Evolutionary conservation across 352 stramenopile species (phyloP), one percentile per base, ranked within the genome.

Genomic region (Phytopythium kandeliae): DNA sequence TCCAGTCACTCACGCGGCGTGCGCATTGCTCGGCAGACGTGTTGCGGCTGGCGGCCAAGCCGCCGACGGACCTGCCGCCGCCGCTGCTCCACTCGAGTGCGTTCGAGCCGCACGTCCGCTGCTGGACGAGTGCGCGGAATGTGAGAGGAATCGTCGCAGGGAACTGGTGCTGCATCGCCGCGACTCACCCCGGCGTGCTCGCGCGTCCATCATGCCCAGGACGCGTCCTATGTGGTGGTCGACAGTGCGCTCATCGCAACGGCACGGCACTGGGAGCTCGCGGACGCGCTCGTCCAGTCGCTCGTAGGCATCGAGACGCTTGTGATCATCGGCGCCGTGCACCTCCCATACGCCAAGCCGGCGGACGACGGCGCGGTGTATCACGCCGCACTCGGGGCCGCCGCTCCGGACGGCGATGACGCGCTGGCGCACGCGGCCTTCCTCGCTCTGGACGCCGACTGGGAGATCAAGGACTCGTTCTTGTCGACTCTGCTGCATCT

Each of bases 321-420:
- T n/a, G n/a, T n/a, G n/a, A n/a, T n/a, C n/a, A n/a, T 85, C 21
- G 73, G 65, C 34, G 62, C 78, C 22, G 52, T 86, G 47, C 73
- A 89, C 51, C 55, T 89, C 35, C 73, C 78, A 22, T 71, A 85
- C 57, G 78, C 74, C 48, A 78, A 84, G 44, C 58, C 71, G 7
- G 33, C 51, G 38, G 53, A 43, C 43, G 45, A 69, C n/a, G 37
- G 48, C 0, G 76, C 67, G 31, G 73, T 86, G 11, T 86, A 83
- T 52, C 56, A 74, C 33, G 58, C 59, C 19, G 37, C 54, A 15
- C 43, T 82, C 8, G 67, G 66, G 43, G 57, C 25, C 25, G 26
- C 35, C 5, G 25, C 30, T 24, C 30, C 24, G 15, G 31, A 33
- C 8, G 31, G 60, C 16, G 31, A 62, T 9, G 10, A 45, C 19